These are phyloP conservation scores for Ogataea paraovalis DNA, from an alignment of 805 yeast species.

Conservation along the genomic window DNA sequence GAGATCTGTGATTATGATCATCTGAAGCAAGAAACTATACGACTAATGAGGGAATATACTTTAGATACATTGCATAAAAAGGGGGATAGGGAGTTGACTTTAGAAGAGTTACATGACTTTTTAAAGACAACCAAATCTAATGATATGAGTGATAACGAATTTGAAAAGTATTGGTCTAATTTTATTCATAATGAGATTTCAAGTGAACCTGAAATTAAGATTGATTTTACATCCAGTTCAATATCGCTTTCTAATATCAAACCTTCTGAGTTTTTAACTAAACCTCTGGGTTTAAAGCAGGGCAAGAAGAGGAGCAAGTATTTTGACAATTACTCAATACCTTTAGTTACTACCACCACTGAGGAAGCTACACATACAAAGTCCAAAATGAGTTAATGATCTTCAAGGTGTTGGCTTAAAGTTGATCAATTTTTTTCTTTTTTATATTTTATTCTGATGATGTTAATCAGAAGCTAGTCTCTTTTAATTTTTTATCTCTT, in stretches of 20 bases:
- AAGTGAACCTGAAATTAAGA: conserved; percentile 61
- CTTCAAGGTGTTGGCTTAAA: too few relatives aligned
- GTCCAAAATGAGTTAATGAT: background rate
- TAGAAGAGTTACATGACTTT: conserved; percentile 61
- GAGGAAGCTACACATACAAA: conserved; percentile 1
- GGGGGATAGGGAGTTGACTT: conserved; percentile 58
- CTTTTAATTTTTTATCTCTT: too few relatives aligned
- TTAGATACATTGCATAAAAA: conserved; percentile 61
- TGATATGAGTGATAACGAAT: conserved; percentile 54
- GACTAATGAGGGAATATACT: conserved; percentile 62
- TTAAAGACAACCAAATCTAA: conserved; percentile 56
- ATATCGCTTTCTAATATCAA: conserved; percentile 20
- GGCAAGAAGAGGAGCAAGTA: conserved; percentile 40
- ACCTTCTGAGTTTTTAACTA: conserved; percentile 17
- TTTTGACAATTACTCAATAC: conserved; percentile 43
- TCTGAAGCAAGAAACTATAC: conserved; percentile 61
- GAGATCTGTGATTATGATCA: conserved; percentile 74
- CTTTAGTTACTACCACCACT: conserved; percentile 13
- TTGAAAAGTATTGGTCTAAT: conserved; percentile 70
- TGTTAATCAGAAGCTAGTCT: too few relatives aligned
- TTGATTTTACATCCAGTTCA: conserved; percentile 44
- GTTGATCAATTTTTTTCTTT: too few relatives aligned
- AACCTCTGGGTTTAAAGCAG: conserved; percentile 22
- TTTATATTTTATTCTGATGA: too few relatives aligned
- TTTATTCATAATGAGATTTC: conserved; percentile 39